Conservation (phyloP, 176 grass and related monocot genomes). For the Raddia guianensis region DNA sequence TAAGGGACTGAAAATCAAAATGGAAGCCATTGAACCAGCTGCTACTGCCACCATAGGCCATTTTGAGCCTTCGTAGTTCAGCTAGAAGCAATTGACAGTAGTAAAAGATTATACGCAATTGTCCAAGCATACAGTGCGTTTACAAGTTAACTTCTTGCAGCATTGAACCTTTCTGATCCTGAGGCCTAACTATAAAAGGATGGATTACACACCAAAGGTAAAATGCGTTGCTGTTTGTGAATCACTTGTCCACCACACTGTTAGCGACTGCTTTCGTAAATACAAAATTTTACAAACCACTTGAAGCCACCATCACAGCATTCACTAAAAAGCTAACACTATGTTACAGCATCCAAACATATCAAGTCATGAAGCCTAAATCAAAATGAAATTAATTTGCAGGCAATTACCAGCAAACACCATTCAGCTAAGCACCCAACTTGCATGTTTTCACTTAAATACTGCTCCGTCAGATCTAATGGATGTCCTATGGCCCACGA, state of each 20-base stretch:
- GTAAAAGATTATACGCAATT: not conserved
- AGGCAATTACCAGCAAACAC: not conserved
- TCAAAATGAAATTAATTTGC: not conserved
- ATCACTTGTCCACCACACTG: not conserved
- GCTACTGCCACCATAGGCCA: not conserved
- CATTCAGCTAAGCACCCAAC: not conserved
- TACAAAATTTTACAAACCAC: not conserved
- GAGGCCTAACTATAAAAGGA: not conserved
- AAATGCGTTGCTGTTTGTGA: not conserved
- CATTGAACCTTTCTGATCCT: not conserved
- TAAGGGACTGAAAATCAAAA: not conserved
- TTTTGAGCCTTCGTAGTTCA: not conserved
- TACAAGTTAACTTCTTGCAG: not conserved
- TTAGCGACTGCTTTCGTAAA: not conserved
- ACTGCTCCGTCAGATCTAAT: not conserved
- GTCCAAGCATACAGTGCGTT: not conserved
- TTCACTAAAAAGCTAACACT: not conserved
- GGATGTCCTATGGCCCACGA: not conserved
- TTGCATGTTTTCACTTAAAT: not conserved
- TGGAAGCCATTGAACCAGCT: not conserved
- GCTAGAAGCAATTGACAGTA: slow-evolving; percentile 2
- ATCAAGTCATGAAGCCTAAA: not conserved
- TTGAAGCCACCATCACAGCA: not conserved
- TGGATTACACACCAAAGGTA: not conserved
- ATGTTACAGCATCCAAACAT: not conserved